Evolutionary conservation across 1,284 basidiomycete genomes (phyloP).

Genomic region (Inonotus hispidus): DNA sequence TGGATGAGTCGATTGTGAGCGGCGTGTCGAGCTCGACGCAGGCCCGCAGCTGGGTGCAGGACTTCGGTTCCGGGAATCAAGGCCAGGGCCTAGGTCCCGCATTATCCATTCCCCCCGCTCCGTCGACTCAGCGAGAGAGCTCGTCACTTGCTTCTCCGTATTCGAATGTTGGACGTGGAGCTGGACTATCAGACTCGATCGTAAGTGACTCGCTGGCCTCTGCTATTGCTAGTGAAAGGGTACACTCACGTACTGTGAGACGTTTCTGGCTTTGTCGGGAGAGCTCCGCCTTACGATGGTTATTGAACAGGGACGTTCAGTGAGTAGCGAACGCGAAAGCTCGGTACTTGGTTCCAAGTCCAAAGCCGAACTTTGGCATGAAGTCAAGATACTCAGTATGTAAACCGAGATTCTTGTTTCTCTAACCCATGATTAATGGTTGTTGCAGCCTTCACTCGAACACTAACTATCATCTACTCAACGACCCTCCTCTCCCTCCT

Average conservation of each 20-base stretch:
- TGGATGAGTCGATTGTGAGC: constrained; percentile 10
- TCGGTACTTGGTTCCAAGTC: constrained; percentile 38
- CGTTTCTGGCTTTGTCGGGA: neutral
- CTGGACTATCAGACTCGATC: constrained; percentile 35
- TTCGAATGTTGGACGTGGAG: constrained; percentile 16
- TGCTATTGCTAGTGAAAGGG: constrained; percentile 16
- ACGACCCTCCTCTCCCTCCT: constrained; percentile 76
- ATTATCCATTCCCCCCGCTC: constrained; percentile 14
- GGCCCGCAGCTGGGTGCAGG: constrained; percentile 52
- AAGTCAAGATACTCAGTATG: constrained; percentile 77
- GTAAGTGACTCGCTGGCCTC: constrained; percentile 21
- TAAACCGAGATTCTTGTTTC: constrained; percentile 10
- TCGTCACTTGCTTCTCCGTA: constrained; percentile 15
- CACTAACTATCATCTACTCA: constrained; percentile 81
- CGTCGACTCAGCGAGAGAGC: constrained; percentile 3
- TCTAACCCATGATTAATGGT: neutral
- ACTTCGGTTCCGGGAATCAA: constrained; percentile 26
- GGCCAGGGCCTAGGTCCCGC: constrained; percentile 6
- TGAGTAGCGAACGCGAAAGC: constrained; percentile 21
- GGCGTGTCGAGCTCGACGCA: constrained; percentile 21
- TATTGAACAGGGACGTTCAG: neutral
- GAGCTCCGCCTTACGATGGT: neutral
- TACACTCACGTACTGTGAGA: constrained; percentile 15
- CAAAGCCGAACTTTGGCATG: constrained; percentile 76
- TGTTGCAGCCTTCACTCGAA: constrained; percentile 69